Base-by-base conservation (phyloP, 352 stramenopile genomes). In the Globisporangium canariense region DNA sequence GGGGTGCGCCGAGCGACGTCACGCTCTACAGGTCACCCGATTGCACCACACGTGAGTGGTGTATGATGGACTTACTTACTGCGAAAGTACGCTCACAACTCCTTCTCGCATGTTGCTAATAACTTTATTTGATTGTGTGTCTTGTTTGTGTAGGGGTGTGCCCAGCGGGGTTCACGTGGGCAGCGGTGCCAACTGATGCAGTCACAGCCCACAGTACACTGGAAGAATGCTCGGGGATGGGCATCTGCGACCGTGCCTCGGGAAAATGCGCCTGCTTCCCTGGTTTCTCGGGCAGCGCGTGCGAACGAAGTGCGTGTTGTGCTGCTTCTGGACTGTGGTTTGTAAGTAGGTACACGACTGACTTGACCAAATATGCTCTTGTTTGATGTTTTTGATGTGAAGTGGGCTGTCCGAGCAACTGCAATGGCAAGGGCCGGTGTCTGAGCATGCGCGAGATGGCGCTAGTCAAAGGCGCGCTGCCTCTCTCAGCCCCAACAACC, bases 171-270 rank as follows among this genome's bases (percentile, higher is more conserved):
- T 75, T 73, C 32, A 77, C 74, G 18, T 93, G 83, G 83, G 85
- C 65, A 36, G 74, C 69, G 20, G 71, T 91, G 43, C 81, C 80
- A 3, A 78, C 57, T 1, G 57, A 67, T 34, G 50, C 66, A 2
- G 67, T 56, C 5, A 85, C 75, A 25, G 74, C 65, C 10, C 84
- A 91, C 55, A 46, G 77, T 11, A 43, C 70, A 0, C 25, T 85
- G 6, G 72, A 83, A 47, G 92, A 98, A 72, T 98, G 92, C 65
- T 95, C 88, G 2, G 88, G 88, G n/a, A 88, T 91, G 67, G 92
- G 92, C 0, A 67, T 78, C 2, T 98, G 93, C 71, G 73, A 98
- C 65, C 78, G 91, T 40, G 65, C 4, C 36, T 71, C 63, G 18
- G 91, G 91, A 25, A 64, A 68, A 30, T 98, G 93, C 73, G 57